Evolutionary conservation across 2,329 filamentous ascomycete species (phyloP).

Genomic region (Elsinoe australis): DNA sequence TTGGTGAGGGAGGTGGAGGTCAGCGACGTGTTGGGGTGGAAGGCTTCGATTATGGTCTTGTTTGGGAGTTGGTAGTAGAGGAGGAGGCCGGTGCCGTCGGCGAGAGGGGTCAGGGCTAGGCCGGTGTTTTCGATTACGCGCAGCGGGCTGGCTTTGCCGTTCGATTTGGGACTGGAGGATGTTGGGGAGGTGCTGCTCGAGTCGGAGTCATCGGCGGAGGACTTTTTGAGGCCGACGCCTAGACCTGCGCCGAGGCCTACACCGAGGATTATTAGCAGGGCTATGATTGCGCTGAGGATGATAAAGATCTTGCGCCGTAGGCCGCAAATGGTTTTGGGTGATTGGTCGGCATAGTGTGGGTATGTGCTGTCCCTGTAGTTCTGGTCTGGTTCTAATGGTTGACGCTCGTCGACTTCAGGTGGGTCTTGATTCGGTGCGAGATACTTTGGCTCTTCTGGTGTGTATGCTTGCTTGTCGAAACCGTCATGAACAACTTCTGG

Average conservation of each 20-base stretch:
- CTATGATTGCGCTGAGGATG: too few relatives aligned
- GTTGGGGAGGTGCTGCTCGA: background rate
- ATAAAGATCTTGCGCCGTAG: too few relatives aligned
- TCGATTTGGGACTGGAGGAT: background rate
- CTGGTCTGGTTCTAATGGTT: too few relatives aligned
- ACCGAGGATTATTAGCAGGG: constrained; percentile 5
- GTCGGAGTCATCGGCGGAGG: background rate
- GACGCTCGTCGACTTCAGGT: too few relatives aligned
- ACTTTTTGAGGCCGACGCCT: background rate
- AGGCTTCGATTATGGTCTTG: constrained; percentile 2
- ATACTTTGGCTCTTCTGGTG: too few relatives aligned
- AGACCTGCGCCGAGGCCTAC: background rate
- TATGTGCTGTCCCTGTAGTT: too few relatives aligned
- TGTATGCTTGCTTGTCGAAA: too few relatives aligned
- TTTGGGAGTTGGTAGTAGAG: constrained; percentile 9
- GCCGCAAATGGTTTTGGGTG: too few relatives aligned
- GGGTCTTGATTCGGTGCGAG: too few relatives aligned
- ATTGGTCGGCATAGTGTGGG: too few relatives aligned
- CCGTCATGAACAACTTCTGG: too few relatives aligned
- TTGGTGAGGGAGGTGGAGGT: constrained; percentile 90
- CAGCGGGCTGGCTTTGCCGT: background rate
- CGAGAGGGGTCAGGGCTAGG: background rate
- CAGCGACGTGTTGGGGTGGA: constrained; percentile 4
- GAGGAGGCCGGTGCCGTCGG: constrained; percentile 8
- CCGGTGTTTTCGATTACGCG: constrained; percentile 4